These are phyloP conservation scores for Alternaria sp. DNA, from an alignment of 2,329 filamentous ascomycete species.

Conservation along the genomic window DNA sequence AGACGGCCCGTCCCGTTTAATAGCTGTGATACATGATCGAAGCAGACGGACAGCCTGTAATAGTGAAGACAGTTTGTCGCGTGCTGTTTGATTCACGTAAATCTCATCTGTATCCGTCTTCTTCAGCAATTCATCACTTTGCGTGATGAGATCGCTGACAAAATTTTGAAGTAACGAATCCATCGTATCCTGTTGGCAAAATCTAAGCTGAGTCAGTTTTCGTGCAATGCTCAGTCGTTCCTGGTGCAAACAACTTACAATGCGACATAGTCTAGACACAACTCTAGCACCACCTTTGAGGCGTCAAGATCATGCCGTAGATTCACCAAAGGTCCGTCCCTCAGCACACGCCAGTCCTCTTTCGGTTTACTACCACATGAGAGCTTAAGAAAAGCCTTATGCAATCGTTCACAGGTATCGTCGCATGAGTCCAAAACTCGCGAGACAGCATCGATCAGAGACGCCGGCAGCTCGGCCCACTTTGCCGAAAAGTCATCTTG, in stretches of 20 bases:
- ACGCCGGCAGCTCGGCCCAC: constrained; percentile 23
- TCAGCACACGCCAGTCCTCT: constrained; percentile 30
- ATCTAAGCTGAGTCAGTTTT: constrained; percentile 15
- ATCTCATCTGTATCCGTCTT: constrained; percentile 35
- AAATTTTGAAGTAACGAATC: constrained; percentile 26
- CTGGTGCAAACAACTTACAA: constrained; percentile 25
- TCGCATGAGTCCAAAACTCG: constrained; percentile 40
- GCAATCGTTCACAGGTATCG: constrained; percentile 32
- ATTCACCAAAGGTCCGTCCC: constrained; percentile 20
- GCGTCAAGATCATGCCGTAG: constrained; percentile 35
- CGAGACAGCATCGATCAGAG: constrained; percentile 34
- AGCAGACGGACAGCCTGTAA: constrained; percentile 32
- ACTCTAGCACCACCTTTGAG: constrained; percentile 34
- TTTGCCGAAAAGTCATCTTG: constrained; percentile 39
- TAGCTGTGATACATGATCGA: constrained; percentile 31
- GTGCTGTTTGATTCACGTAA: constrained; percentile 30
- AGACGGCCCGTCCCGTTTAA: constrained; percentile 18
- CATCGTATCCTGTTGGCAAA: constrained; percentile 25
- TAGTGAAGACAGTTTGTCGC: constrained; percentile 30
- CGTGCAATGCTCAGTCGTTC: not conserved
- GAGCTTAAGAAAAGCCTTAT: constrained; percentile 38
- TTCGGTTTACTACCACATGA: constrained; percentile 29
- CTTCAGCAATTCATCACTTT: constrained; percentile 29
- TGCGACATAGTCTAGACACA: constrained; percentile 38
- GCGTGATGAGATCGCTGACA: constrained; percentile 22